These are phyloP conservation scores for Clitocybe nebularis DNA, from an alignment of 1,284 basidiomycete species.

Conservation along the genomic window DNA sequence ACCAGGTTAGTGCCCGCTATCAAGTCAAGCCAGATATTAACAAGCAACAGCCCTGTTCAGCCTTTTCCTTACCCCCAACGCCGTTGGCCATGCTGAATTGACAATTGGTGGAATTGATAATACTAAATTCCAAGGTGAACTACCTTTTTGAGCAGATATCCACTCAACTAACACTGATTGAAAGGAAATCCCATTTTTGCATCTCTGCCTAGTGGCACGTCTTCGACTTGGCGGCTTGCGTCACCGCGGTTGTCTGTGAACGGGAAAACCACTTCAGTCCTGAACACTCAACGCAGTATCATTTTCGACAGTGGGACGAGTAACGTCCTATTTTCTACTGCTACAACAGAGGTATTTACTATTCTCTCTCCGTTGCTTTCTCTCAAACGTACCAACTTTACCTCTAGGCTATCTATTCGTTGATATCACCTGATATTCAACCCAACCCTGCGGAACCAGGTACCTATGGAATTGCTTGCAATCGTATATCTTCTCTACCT, in stretches of 20 bases:
- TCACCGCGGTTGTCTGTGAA: conserved; percentile 50
- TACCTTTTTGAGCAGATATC: conserved; percentile 2
- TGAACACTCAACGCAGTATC: conserved; percentile 37
- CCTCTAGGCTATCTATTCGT: conserved; percentile 46
- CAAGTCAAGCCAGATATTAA: neutral
- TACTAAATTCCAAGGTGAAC: conserved; percentile 45
- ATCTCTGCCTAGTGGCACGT: conserved; percentile 29
- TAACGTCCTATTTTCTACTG: conserved; percentile 46
- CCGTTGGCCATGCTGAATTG: conserved; percentile 47
- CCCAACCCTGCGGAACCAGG: conserved; percentile 46
- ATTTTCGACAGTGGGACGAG: conserved; percentile 59
- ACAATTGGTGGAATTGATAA: conserved; percentile 51
- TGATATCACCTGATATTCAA: conserved; percentile 53
- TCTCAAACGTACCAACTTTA: neutral
- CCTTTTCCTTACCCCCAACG: conserved; percentile 45
- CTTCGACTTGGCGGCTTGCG: conserved; percentile 41
- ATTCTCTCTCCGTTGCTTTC: neutral
- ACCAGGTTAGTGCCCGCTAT: conserved; percentile 31
- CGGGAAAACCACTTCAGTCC: conserved; percentile 41
- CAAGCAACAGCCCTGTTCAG: conserved; percentile 43
- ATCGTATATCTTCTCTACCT: conserved; percentile 38
- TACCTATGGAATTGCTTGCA: conserved; percentile 53
- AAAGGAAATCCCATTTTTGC: conserved; percentile 43
- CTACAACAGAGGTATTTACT: conserved; percentile 38
- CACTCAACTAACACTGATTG: conserved; percentile 5